Conservation (phyloP, 495 filamentous ascomycete genomes). For the Amphirosellinia nigrospora region DNA sequence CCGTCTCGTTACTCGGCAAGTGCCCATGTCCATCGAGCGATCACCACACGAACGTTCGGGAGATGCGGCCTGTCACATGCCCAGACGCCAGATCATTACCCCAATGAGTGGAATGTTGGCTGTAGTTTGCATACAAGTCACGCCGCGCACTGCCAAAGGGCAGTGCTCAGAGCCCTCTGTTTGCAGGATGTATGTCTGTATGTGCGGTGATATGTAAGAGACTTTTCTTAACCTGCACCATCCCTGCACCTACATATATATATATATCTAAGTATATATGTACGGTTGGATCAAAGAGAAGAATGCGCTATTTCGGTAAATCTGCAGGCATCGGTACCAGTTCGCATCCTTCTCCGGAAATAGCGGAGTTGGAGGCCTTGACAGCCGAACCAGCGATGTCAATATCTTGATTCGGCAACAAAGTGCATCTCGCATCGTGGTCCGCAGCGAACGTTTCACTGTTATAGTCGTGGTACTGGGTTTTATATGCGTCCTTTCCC, state of each 20-base stretch:
- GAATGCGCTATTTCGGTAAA: conserved; percentile 17
- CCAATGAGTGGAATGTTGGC: background rate
- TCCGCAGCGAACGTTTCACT: conserved; percentile 19
- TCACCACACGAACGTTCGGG: background rate
- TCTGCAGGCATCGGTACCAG: conserved; percentile 19
- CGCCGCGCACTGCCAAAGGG: background rate
- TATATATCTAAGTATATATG: too few species aligned
- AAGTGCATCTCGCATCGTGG: conserved; percentile 17
- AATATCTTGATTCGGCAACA: conserved; percentile 26
- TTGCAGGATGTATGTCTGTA: background rate
- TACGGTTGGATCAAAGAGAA: conserved; percentile 3
- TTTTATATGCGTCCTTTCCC: conserved; percentile 13
- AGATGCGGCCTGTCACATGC: background rate
- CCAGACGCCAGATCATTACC: conserved; percentile 1
- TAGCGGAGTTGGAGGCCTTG: conserved; percentile 22
- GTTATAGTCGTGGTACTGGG: conserved; percentile 12
- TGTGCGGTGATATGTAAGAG: conserved; percentile 17
- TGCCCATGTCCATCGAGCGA: background rate
- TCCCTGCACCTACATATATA: conserved; percentile 23
- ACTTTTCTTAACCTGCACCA: conserved; percentile 18
- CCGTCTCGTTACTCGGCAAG: background rate
- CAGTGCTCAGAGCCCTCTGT: background rate
- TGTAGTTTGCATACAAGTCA: conserved; percentile 8
- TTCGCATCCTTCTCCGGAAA: conserved; percentile 16
- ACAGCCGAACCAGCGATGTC: conserved; percentile 23